phyloP scores from a whole-genome alignment of 2,329 filamentous ascomycete genomes.

The Pseudocercospora ulei region DNA sequence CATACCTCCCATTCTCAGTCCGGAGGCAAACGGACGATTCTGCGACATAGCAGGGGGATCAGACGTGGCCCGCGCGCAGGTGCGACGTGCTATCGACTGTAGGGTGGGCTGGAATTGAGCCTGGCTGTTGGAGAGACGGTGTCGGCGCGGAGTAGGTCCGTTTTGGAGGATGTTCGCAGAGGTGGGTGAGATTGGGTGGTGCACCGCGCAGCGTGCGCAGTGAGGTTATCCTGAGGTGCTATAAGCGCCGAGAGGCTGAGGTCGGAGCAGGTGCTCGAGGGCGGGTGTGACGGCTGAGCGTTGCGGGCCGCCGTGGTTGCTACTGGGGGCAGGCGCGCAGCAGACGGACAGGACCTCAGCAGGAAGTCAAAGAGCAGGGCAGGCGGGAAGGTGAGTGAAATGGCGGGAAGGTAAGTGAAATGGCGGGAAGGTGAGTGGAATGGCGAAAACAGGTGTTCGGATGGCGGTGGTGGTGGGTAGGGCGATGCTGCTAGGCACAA shows the following conservation, averaged over 20 bases:
- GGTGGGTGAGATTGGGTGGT: background rate
- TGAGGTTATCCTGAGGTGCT: too few species aligned
- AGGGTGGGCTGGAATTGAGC: slow-evolving; percentile 39
- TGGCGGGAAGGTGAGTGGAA: slow-evolving; percentile 1
- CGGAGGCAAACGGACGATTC: slow-evolving; percentile 74
- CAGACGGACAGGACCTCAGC: background rate
- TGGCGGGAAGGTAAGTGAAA: background rate
- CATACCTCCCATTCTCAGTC: slow-evolving; percentile 96
- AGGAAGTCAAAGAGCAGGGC: background rate
- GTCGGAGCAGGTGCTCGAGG: slow-evolving; percentile 6
- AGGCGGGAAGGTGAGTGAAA: slow-evolving; percentile 1
- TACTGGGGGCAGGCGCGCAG: slow-evolving; percentile 4
- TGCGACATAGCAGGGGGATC: slow-evolving; percentile 62
- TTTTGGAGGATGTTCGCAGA: slow-evolving; percentile 40
- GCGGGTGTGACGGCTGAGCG: slow-evolving; percentile 6
- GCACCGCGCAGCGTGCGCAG: slow-evolving; percentile 4
- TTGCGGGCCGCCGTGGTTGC: slow-evolving; percentile 6
- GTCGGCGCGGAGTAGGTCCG: slow-evolving; percentile 43
- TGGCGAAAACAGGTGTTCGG: background rate
- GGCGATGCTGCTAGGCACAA: slow-evolving; percentile 6
- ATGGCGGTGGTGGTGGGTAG: slow-evolving; percentile 8
- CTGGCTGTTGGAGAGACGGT: slow-evolving; percentile 39
- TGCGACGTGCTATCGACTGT: slow-evolving; percentile 35
- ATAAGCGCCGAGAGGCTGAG: slow-evolving; percentile 6
- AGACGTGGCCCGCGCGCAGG: slow-evolving; percentile 17